Evolutionary conservation across 2,329 filamentous ascomycete species (phyloP), one percentile per base, ranked within the genome.

Genomic region (Raffaelea ambrosiae): DNA sequence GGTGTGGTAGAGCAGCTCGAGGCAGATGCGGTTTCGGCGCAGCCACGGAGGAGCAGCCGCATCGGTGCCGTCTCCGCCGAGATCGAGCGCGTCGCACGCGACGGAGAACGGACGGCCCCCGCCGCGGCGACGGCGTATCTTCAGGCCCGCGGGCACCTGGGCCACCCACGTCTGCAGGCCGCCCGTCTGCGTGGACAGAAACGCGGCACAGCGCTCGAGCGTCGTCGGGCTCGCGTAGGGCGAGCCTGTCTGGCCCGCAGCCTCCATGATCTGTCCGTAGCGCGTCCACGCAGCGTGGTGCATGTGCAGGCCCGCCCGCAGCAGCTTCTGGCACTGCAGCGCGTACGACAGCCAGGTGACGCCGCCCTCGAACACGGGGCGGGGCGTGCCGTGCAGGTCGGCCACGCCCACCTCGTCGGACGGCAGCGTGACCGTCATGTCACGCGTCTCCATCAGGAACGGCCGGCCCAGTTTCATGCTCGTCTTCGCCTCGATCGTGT

Each of bases 391-490:
- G 44, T 22, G 13, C 29, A 42, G 39, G 3, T 5, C 13, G 14
- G 38, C 44, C 13, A n/a, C 39, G 14, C 40, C 26, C 3, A 19
- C 18, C 8, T 21, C 23, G 48, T 71, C 66, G 2, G 56, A 57
- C 2, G 69, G 70, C 5, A 70, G 47, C 9, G 54, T 58, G 22
- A 63, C 68, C 1, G 63, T 64, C 7, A 63, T 60, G 18, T 62
- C 47, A 14, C 59, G 57, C n/a, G 62, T 50, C 21, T 65, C 55
- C 2, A 67, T 51, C 8, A 62, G 55, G 29, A 67, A 67, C 1
- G 71, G 71, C 0, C 72, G 66, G 3, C 72, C 72, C 2, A 74
- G 61, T 49, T 73, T 71, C 60, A 70, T 67, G 49, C 63, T 64
- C 3, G 59, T 65, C 53, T 73, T 73, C 49, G 60, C 66, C 44